Evolutionary conservation across 345 rosid genomes (phyloP), one percentile per base, ranked within the genome.

Genomic region (Cardamine chenopodiifolia): DNA sequence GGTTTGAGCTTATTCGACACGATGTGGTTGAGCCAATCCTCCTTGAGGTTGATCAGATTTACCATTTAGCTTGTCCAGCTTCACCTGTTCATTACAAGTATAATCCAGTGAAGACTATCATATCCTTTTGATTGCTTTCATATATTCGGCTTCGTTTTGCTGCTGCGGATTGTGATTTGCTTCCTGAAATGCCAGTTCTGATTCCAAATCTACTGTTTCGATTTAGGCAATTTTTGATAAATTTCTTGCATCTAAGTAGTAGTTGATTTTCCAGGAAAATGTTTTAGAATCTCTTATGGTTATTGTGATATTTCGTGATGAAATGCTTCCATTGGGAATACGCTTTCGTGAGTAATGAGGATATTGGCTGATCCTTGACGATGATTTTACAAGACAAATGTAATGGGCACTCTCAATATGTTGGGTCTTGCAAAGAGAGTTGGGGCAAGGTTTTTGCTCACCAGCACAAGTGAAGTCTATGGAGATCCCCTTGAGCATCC

Each of bases 401-500:
- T 95, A 76, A 92, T 95, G 99, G 99, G 99, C 4, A 95, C 98
- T 12, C 90, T 95, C 62, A 92, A 95, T 76, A 90, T 95, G 99
- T 66, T 95, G 92, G 99, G 98, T 39, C 87, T 95, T 74, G 99
- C 99, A 7, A 95, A 95, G 94, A 90, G 99, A 80, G 94, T 95
- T 25, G 98, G 98, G 25, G 98, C 99, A 1, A 85, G 88, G 86
- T 95, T 95, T 85, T 71, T 95, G 90, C 88, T 95, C 5, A 92
- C 99, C 0, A 95, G 99, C 76, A 95, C 99, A 2, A 95, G 99
- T 79, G 99, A 95, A 89, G 99, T 95, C 35, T 95, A 95, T 68
- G 99, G 99, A 35, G 99, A 95, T 71, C 99, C 99, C 13, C 97
- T 95, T 66, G 91, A 95, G 83, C 99, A 95, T 85, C 99, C 99